Base-by-base conservation (phyloP, 345 rosid genomes). In the Populus ilicifolia region DNA sequence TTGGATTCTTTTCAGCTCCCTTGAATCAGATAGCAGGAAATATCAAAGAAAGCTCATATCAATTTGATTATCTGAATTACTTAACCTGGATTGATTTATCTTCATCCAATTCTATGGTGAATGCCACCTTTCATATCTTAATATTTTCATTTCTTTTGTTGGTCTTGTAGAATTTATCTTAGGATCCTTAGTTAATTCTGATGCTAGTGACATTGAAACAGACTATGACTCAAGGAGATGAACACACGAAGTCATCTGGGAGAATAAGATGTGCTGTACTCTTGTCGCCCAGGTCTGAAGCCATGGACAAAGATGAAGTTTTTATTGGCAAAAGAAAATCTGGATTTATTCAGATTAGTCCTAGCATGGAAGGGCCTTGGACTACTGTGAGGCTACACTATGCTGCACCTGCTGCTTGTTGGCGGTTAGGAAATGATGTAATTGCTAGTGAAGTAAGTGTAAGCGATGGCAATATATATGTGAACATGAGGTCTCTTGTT, bases 341-440 rank as follows among this genome's bases (percentile, higher is more conserved):
- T 80, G 98, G 97, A 76, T 87, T 88, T 83, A 88, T 96, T 82
- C 97, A 91, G 88, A 94, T 96, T 74, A 96, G 99, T 84, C 99
- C 99, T 77, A 84, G 88, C 73, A 83, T 83, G 80, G 92, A 80
- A 81, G 99, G 99, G 76, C 99, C 99, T 70, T 96, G 99, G 99
- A 93, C 98, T 56, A 79, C 93, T n/a, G 96, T 93, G 79, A 88
- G 92, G 89, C 86, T 96, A 59, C 93, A 91, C 79, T 96, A 96
- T 84, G 96, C 99, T 78, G 90, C 99, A n/a, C 94, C 97, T 79
- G 94, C 98, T 86, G 93, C 98, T 75, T 91, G 96, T 86, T 96
- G 99, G 98, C 86, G 93, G 72, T 84, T 96, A 67, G 99, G 98
- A 59, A 89, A 91, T 83, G 92, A 88, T 86, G 93, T 92, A 75